These are phyloP conservation scores for Halophytophthora polymorphica DNA, from an alignment of 352 stramenopile species.

Conservation along the genomic window DNA sequence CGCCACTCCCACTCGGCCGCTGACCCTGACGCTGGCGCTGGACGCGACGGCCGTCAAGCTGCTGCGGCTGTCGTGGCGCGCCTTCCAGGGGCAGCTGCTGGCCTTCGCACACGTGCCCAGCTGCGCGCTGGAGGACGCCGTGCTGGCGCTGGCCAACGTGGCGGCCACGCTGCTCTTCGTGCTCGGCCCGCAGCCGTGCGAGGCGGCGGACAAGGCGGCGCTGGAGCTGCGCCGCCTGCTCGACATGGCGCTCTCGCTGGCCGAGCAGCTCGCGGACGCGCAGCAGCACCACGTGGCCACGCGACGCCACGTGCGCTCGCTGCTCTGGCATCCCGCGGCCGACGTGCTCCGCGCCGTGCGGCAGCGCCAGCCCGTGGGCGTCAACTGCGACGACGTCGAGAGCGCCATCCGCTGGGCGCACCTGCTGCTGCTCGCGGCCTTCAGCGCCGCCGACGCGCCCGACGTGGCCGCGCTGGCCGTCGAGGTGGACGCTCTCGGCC, in stretches of 20 bases:
- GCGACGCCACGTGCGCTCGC: conserved; percentile 11
- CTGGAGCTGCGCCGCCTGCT: conserved; percentile 28
- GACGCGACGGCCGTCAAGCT: conserved; percentile 31
- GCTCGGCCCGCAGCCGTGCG: conserved; percentile 2
- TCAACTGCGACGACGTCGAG: conserved; percentile 10
- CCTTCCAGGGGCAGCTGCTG: conserved; percentile 54
- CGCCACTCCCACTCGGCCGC: background rate
- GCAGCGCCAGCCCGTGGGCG: conserved; percentile 24
- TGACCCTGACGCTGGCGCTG: background rate
- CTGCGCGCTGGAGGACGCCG: conserved; percentile 36
- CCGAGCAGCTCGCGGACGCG: conserved; percentile 21
- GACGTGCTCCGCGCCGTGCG: conserved; percentile 42
- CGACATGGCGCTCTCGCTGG: conserved; percentile 31
- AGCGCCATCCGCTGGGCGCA: conserved; percentile 33
- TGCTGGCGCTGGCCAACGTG: conserved; percentile 40
- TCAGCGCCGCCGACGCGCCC: conserved; percentile 11
- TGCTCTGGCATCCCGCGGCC: conserved; percentile 36
- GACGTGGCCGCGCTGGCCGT: background rate
- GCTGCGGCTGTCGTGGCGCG: conserved; percentile 53
- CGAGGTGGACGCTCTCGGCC: conserved; percentile 4
- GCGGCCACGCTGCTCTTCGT: conserved; percentile 30
- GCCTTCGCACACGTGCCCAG: conserved; percentile 22
- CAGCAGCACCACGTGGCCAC: conserved; percentile 5
- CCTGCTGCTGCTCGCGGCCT: conserved; percentile 33
- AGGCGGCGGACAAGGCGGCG: conserved; percentile 15